These are phyloP conservation scores for Ascochyta clinopodiicola DNA, from an alignment of 2,329 filamentous ascomycete genomes.

Conservation along the genomic window DNA sequence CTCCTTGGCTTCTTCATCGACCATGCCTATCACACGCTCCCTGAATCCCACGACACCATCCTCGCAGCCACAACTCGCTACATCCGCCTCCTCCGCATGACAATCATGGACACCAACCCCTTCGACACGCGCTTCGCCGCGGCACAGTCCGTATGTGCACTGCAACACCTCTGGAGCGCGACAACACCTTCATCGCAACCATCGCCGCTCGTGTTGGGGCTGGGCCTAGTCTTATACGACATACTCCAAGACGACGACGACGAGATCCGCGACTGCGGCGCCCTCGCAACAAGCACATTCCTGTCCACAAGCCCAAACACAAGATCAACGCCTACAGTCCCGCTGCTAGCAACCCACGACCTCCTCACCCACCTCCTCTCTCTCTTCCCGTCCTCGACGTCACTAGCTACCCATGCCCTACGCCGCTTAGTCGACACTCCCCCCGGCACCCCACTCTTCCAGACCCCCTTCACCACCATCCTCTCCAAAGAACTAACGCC, in stretches of 20 bases:
- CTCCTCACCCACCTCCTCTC: constrained; percentile 44
- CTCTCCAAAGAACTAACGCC: constrained; percentile 46
- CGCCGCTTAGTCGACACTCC: constrained; percentile 48
- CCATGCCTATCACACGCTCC: constrained; percentile 22
- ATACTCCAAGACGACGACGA: constrained; percentile 83
- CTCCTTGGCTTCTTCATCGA: constrained; percentile 45
- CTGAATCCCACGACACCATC: constrained; percentile 7
- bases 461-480: constrained; percentile 14
- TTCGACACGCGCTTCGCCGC: constrained; percentile 71
- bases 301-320: constrained; percentile 39
- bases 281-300: constrained; percentile 57
- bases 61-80: constrained; percentile 29
- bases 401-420: constrained; percentile 47
- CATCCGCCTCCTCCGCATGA: constrained; percentile 39
- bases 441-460: background rate
- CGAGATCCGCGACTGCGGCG: constrained; percentile 75
- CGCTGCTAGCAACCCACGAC: constrained; percentile 56
- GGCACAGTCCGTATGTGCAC: constrained; percentile 61
- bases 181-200: background rate
- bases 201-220: constrained; percentile 29
- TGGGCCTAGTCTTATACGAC: constrained; percentile 55
- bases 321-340: constrained; percentile 49
- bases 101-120: constrained; percentile 50
- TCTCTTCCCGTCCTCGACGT: constrained; percentile 42
- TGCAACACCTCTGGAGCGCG: constrained; percentile 31